Base-by-base conservation (phyloP, 2,329 filamentous ascomycete genomes). In the Talaromyces sp. region DNA sequence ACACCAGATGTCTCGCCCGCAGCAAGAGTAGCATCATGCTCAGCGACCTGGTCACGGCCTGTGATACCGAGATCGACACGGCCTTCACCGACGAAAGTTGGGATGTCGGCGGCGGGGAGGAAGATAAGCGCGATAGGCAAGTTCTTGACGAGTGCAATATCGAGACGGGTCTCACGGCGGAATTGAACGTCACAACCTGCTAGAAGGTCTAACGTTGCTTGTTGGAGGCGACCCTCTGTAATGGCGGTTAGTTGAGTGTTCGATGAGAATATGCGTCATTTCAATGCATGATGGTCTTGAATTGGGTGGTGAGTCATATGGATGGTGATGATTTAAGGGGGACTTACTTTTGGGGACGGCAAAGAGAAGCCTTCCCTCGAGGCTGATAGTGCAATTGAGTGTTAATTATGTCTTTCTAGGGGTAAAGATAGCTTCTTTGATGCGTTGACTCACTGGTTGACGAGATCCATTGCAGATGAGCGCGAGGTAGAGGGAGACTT, bases 61-160 rank as follows among this genome's bases (percentile, higher is more conserved):
- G 94, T 97, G 70, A 99, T 99, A 58, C 94, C 94, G 14, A 99
- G 81, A 69, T 96, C 92, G 43, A 96, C 91, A 57, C 88, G 87
- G 53, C 94, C 94, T 76, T 97, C 92, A 52, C 93, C 93, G 43
- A 99, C 92, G 70, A 97, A 97, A 35, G 91, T 96, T 4, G 94
- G 94, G 69, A 99, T 99, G 72, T 99, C 94, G 62, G 91, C 92
- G 33, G 93, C 94, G 27, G 94, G 94, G 22, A 99, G 88, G 80
- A 99, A 99, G 70, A 99, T 87, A 55, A 99, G 89, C 14, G 94
- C 94, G 65, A 99, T 91, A 32, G 90, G 90, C 24, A 94, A 86
- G 77, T 99, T 99, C 81, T 97, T 96, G 70, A 97, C 94, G 22
- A 99, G 87, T 14, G 94, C 94, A 69, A 99, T 97, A 74, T 99